Percentiles rank a stretch among this genome's conserved stretches.
These are phyloP conservation scores for Coniophora puteana DNA, from an alignment of 1,284 basidiomycete genomes.

Conservation along the genomic window DNA sequence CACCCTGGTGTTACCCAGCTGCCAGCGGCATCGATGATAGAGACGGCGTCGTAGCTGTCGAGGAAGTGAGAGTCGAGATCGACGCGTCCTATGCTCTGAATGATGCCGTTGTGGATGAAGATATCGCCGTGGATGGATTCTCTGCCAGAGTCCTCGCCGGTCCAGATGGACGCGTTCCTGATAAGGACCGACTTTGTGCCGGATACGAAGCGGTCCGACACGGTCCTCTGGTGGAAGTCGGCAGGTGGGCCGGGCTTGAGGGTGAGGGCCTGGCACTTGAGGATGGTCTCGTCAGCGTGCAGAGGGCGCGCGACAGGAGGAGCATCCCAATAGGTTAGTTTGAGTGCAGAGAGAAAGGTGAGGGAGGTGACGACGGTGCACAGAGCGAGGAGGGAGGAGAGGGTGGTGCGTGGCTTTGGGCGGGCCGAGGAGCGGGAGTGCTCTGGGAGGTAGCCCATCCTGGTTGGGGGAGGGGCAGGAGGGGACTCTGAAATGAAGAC, in stretches of 20 bases:
- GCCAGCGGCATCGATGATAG: constrained; percentile 37
- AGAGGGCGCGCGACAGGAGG: constrained; percentile 16
- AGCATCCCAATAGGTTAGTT: constrained; percentile 4
- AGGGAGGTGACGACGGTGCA: constrained; percentile 13
- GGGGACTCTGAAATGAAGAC: not conserved
- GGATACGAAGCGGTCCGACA: constrained; percentile 57
- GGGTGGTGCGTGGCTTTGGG: constrained; percentile 5
- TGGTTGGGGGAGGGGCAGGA: not conserved
- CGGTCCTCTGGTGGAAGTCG: constrained; percentile 38
- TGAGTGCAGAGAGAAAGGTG: constrained; percentile 20
- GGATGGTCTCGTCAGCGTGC: constrained; percentile 23
- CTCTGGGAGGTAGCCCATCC: constrained; percentile 28
- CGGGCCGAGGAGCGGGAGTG: constrained; percentile 11
- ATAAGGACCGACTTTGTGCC: constrained; percentile 55
- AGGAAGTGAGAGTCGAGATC: constrained; percentile 24
- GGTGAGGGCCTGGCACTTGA: constrained; percentile 26
- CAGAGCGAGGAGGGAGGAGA: constrained; percentile 14
- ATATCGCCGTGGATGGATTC: constrained; percentile 51
- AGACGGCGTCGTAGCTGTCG: constrained; percentile 19
- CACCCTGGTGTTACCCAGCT: constrained; percentile 47
- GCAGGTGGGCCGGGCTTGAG: constrained; percentile 22
- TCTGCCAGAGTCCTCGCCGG: constrained; percentile 48
- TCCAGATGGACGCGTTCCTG: constrained; percentile 71
- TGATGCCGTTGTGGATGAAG: constrained; percentile 42
- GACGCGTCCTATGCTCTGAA: constrained; percentile 35